A percentile compares a stretch with the other conserved stretches of the same genome.
Conservation (phyloP, 768 basidiomycete species). For the Serendipita indica region DNA sequence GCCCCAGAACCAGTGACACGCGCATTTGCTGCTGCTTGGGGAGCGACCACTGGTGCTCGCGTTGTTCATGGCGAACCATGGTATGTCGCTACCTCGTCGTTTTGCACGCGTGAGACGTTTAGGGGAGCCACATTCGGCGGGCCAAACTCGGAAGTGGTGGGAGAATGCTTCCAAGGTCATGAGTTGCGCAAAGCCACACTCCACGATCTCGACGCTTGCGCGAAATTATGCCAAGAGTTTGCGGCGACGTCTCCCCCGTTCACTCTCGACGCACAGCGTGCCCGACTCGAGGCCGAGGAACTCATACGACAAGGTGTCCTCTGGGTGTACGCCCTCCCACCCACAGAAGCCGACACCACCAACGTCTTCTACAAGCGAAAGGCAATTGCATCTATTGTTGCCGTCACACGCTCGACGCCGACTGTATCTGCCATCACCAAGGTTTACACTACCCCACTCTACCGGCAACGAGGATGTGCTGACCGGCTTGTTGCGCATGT, state of each 20-base stretch:
- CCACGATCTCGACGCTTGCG: neutral
- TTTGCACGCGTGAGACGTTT: neutral
- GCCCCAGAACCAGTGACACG: neutral
- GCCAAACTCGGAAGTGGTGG: neutral
- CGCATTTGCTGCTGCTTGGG: neutral
- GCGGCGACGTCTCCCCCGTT: neutral
- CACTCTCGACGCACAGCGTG: neutral
- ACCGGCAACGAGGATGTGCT: neutral
- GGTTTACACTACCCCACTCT: neutral
- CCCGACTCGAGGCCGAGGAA: neutral
- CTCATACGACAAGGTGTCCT: neutral
- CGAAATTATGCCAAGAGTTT: neutral
- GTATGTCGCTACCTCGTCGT: slow-evolving; percentile 2
- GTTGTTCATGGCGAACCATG: neutral
- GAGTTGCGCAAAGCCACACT: neutral
- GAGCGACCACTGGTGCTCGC: neutral
- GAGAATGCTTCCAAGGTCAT: neutral
- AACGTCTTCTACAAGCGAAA: neutral
- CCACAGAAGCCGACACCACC: neutral
- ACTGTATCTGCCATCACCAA: slow-evolving; percentile 7
- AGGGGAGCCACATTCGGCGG: neutral
- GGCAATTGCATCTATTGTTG: neutral
- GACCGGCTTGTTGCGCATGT: slow-evolving; percentile 6
- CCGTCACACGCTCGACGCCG: slow-evolving; percentile 4
- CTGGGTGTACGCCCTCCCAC: neutral